phyloP scores from a whole-genome alignment of 768 basidiomycete species.

The Suillus cothurnatus region DNA sequence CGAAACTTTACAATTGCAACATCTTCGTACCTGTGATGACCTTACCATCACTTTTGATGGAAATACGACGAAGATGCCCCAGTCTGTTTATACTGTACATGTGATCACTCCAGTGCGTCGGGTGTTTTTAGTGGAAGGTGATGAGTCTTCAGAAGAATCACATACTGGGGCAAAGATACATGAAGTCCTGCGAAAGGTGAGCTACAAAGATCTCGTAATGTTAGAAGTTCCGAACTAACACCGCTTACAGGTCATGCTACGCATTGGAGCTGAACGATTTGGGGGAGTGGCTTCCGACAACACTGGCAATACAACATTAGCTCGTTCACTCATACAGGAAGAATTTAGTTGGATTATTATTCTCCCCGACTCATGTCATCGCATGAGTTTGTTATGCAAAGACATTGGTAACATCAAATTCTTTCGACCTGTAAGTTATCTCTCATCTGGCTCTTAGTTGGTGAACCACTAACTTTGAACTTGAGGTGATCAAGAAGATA shows the following conservation, averaged over 20 bases:
- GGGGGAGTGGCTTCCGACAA: conserved; percentile 18
- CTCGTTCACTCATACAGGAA: conserved; percentile 8
- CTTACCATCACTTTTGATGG: conserved; percentile 31
- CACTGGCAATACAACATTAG: conserved; percentile 23
- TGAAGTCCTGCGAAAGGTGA: conserved; percentile 10
- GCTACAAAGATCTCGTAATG: background rate
- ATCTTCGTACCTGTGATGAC: conserved; percentile 16
- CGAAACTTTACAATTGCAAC: conserved; percentile 9
- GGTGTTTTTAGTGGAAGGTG: conserved; percentile 21
- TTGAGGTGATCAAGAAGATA: background rate
- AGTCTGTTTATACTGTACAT: conserved; percentile 27
- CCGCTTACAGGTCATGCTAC: conserved; percentile 16
- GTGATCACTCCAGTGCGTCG: conserved; percentile 15
- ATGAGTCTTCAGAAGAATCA: conserved; percentile 22
- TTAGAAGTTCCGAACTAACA: background rate
- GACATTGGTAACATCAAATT: conserved; percentile 12
- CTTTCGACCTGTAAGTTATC: background rate
- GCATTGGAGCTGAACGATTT: conserved; percentile 14
- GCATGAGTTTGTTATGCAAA: conserved; percentile 16
- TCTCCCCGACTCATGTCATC: conserved; percentile 23
- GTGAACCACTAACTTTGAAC: background rate
- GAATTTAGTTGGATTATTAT: conserved; percentile 19
- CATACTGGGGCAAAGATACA: conserved; percentile 24
- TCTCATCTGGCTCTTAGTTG: background rate
- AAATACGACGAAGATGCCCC: conserved; percentile 15